Base-by-base conservation (phyloP, 83 land plant genomes). In the Diphasiastrum complanatum region DNA sequence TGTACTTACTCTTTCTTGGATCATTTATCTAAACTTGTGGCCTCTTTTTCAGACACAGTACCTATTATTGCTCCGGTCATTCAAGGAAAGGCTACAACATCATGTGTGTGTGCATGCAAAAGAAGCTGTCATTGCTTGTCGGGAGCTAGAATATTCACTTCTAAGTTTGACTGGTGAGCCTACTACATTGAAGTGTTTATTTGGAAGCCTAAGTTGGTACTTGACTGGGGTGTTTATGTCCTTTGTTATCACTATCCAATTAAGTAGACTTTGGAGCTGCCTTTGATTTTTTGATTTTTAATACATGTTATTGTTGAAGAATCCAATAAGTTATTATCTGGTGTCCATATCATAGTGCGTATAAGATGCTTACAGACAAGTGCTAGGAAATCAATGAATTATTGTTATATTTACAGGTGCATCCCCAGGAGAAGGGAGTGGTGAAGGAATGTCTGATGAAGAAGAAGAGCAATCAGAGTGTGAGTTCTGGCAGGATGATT, bases 371-470 rank as follows among this genome's bases (percentile, higher is more conserved):
- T 49, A 20, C 11, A 49, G 8, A 5, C 20, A 8, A 11, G 20
- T 20, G 11, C 11, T 11, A 14, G 43, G 16, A 10, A 16, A 10
- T 40, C 16, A 10, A 49, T 11, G 18, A 5, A 20, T 20, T 49
- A 20, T 6, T 11, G 8, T 20, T 5, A 5, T 55, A 6, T 61
- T 45, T 32, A 23, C 79, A 84, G 89, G 89, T 55, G 86, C 69
- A 32, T 72, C 80, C 1, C 76, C 87, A 1, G 87, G 79, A 20
- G 91, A 83, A 75, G 91, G 85, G 22, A 78, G 69, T 1, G 96
- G 91, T 4, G 96, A 81, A 51, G 85, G 87, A 6, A 89, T 85
- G 97, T 90, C 97, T 0, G 97, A 90, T 45, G 88, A 83, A 51
- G 97, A 90, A 45, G 91, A 86, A 41, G 97, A 80, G 2, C 47